Conservation (phyloP, 208 protist genomes). For the Sergeia podlipaevii region DNA sequence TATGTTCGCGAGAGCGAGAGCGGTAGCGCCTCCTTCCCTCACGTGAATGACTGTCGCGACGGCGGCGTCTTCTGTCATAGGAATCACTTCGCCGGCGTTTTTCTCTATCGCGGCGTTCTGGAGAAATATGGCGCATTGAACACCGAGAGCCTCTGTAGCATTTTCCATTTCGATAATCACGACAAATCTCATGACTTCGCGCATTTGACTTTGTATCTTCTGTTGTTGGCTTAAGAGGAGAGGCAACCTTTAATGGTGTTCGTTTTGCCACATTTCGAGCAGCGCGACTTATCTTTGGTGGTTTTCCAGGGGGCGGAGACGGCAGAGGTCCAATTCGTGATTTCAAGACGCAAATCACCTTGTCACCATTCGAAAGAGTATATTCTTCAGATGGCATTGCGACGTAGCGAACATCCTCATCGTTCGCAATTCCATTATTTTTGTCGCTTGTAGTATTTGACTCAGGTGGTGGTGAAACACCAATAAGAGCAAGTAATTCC, state of each 20-base stretch:
- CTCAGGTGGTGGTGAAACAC: constrained; percentile 17
- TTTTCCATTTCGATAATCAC: too few species aligned
- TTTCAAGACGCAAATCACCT: constrained; percentile 54
- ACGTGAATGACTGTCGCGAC: too few species aligned
- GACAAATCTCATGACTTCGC: too few species aligned
- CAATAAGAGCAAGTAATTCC: constrained; percentile 67
- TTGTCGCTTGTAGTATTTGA: constrained; percentile 1
- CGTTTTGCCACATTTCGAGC: constrained; percentile 2
- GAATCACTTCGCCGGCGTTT: too few species aligned
- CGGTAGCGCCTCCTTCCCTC: too few species aligned
- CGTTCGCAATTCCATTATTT: constrained; percentile 5
- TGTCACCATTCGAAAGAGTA: constrained; percentile 53
- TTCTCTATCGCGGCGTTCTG: too few species aligned
- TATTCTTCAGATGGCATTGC: constrained; percentile 74
- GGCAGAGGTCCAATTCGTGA: constrained; percentile 56
- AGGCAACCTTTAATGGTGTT: too few species aligned
- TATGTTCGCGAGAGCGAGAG: too few species aligned
- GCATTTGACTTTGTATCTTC: constrained; percentile 2
- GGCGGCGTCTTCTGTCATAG: too few species aligned
- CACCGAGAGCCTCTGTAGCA: too few species aligned
- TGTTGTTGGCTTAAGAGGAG: neutral
- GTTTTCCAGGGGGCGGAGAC: constrained; percentile 51
- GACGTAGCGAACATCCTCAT: constrained; percentile 28
- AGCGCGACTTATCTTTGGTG: constrained; percentile 34
- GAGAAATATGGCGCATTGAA: too few species aligned